phyloP scores from a whole-genome alignment of 176 grass and related monocot species.

The Cymbopogon citratus region DNA sequence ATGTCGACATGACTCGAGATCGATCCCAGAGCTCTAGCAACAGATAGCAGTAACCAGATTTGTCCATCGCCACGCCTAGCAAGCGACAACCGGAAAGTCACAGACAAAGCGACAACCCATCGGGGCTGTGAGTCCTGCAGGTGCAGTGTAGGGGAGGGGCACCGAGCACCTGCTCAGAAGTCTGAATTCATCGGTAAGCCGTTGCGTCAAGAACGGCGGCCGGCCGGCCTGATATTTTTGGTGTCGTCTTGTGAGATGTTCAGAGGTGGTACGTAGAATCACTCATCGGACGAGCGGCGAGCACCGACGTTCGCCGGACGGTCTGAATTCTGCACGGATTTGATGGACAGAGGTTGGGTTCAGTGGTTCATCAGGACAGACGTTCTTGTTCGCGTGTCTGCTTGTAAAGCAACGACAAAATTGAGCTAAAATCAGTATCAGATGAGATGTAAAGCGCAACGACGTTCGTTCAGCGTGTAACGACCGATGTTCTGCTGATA shows the following conservation, averaged over 20 bases:
- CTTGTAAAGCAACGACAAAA: neutral
- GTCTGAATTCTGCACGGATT: neutral
- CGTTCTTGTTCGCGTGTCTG: neutral
- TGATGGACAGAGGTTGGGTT: neutral
- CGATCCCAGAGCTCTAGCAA: neutral
- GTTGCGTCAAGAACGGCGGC: neutral
- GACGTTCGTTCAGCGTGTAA: neutral
- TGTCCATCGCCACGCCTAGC: neutral
- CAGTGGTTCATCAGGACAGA: neutral
- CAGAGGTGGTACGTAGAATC: neutral
- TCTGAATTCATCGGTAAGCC: neutral
- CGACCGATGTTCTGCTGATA: neutral
- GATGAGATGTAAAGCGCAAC: neutral
- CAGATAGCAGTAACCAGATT: neutral
- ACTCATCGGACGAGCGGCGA: neutral
- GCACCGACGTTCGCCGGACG: constrained; percentile 7
- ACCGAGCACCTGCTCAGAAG: neutral
- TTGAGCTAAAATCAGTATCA: neutral
- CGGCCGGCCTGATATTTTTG: neutral
- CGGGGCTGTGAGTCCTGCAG: neutral
- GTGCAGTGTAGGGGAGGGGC: neutral
- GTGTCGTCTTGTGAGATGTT: neutral
- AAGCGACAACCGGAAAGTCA: neutral
- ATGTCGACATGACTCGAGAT: neutral
- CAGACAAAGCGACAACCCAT: no score